These are phyloP conservation scores for Alternaria dauci DNA, from an alignment of 2,329 filamentous ascomycete genomes.

Conservation along the genomic window DNA sequence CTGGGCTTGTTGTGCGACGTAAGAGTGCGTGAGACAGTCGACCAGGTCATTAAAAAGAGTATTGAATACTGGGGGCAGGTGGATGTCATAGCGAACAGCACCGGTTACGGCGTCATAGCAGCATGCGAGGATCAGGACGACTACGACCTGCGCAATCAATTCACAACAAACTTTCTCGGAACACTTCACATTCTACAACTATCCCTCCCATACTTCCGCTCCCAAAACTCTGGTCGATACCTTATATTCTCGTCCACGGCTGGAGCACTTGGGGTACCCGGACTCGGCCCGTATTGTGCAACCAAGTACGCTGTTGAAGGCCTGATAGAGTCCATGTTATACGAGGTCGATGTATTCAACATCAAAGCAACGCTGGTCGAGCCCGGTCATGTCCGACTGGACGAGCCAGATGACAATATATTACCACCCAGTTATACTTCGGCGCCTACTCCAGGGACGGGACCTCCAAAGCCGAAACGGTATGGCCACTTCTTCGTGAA, in stretches of 20 bases:
- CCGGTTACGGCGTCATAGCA: conserved; percentile 93
- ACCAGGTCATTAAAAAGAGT: conserved; percentile 72
- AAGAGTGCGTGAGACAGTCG: conserved; percentile 79
- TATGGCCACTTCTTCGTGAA: conserved; percentile 96
- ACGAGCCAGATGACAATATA: conserved; percentile 71
- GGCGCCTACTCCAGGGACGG: conserved; percentile 44
- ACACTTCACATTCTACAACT: conserved; percentile 92
- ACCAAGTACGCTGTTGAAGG: conserved; percentile 98
- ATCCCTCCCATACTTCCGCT: conserved; percentile 85
- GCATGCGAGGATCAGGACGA: conserved; percentile 97
- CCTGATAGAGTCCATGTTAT: conserved; percentile 94
- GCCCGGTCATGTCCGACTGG: conserved; percentile 84
- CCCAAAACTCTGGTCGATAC: conserved; percentile 78
- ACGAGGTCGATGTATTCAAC: conserved; percentile 90
- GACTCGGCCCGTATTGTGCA: conserved; percentile 91
- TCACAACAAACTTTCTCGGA: conserved; percentile 97
- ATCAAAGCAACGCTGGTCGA: conserved; percentile 94
- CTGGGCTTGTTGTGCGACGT: conserved; percentile 90
- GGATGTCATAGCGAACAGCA: conserved; percentile 89
- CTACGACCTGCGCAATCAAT: conserved; percentile 92
- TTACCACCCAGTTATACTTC: conserved; percentile 28
- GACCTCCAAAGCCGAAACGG: conserved; percentile 66
- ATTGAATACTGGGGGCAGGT: conserved; percentile 80
- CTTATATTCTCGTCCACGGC: conserved; percentile 94
- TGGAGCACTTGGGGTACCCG: conserved; percentile 91